These are phyloP conservation scores for Allium fistulosum DNA, from an alignment of 106 monocot genomes.

Conservation along the genomic window DNA sequence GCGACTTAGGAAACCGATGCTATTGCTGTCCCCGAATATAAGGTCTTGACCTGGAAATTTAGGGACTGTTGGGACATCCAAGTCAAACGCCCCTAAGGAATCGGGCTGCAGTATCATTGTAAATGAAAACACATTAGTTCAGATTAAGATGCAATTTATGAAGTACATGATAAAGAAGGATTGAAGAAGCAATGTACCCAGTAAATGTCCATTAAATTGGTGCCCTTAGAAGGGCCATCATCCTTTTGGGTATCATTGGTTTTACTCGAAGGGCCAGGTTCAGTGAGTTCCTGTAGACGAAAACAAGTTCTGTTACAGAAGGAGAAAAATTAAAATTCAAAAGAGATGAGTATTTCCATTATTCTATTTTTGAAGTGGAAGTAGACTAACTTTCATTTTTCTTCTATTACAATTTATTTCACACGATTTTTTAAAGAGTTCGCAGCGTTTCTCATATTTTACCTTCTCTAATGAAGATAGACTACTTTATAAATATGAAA, in stretches of 20 bases:
- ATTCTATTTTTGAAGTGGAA: no score
- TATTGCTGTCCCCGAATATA: constrained; percentile 42
- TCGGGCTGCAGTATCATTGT: constrained; percentile 55
- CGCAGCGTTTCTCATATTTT: no score
- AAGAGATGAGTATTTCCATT: no score
- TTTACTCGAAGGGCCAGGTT: constrained; percentile 21
- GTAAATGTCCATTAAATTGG: constrained; percentile 46
- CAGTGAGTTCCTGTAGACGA: constrained; percentile 24
- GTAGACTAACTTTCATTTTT: no score
- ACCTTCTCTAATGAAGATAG: no score
- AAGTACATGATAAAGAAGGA: neutral
- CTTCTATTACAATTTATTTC: no score
- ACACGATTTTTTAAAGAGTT: no score
- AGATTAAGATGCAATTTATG: neutral
- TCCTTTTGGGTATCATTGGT: constrained; percentile 5
- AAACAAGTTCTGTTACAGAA: no score
- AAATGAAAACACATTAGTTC: neutral
- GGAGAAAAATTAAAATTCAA: no score
- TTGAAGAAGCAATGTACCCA: constrained; percentile 50
- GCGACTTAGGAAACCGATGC: constrained; percentile 38
- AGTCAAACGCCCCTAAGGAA: constrained; percentile 76
- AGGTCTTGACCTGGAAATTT: constrained; percentile 60
- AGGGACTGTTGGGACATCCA: constrained; percentile 53
- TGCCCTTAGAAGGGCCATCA: constrained; percentile 21
- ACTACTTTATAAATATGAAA: no score